Base-by-base conservation (phyloP, 306 rosid species). In the Castanospermum australe region DNA sequence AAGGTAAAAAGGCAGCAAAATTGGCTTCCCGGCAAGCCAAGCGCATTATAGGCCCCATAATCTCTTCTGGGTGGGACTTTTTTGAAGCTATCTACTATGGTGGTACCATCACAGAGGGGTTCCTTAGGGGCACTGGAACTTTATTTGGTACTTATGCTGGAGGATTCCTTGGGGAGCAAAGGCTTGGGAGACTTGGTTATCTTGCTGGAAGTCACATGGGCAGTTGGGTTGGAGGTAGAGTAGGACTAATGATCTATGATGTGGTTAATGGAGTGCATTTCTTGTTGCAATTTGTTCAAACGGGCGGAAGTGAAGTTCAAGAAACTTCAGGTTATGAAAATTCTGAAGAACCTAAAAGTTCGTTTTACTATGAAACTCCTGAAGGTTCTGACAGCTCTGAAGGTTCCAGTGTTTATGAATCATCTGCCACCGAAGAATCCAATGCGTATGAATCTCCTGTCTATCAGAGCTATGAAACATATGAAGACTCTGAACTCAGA, bases 1-100 rank as follows among this genome's bases (percentile, higher is more conserved):
- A 82, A 44, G 94, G 98, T 14, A 80, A 66, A 56, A 90, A 87
- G 90, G 98, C 98, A 0, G 97, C 94, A 13, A 90, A 93, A 75
- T 18, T 88, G 74, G 94, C 89, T 65, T 86, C 85, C 33, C 89
- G 90, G 60, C 85, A 91, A 82, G 89, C 92, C 70, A 91, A 96
- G 75, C 87, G 93, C 71, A 86, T 93, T 18, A 71, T 85, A 65
- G 97, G 97, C 6, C 98, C 98, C 77, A 83, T 96, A 32, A 88
- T 96, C 85, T 90, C 98, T 47, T 96, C 94, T 4, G 98, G 93
- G 67, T 96, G 97, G 97, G 99, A 96, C 85, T 93, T 93, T 33
- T 91, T 84, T 14, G 98, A 96, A 88, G 97, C 97, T 62, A 61
- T 88, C 11, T 96, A 93, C 87, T 93, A 88, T 38, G 98, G 97